Conservation (phyloP, 179 eudicot species). For the Nepenthes alata region DNA sequence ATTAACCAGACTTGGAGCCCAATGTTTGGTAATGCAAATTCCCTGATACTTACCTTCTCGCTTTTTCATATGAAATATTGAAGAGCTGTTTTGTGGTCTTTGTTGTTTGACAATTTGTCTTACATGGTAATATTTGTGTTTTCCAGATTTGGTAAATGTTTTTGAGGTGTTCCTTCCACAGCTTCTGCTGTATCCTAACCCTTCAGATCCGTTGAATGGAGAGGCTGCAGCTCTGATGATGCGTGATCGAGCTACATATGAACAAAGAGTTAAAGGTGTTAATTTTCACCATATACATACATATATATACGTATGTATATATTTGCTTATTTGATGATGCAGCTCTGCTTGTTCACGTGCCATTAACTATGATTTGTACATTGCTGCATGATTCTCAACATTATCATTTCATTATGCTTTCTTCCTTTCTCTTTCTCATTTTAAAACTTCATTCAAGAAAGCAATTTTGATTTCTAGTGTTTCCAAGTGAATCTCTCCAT, state of each 20-base stretch:
- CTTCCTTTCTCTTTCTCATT: too few relatives aligned
- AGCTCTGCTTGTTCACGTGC: too few relatives aligned
- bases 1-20: constrained; percentile 76
- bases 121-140: neutral
- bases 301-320: neutral
- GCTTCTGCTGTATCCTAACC: constrained; percentile 65
- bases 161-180: constrained; percentile 74
- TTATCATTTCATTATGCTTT: too few relatives aligned
- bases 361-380: too few relatives aligned
- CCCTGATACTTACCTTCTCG: constrained; percentile 2
- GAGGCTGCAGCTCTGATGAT: constrained; percentile 72
- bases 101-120: neutral
- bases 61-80: neutral
- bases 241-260: constrained; percentile 51
- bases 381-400: too few relatives aligned
- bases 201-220: constrained; percentile 59
- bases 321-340: neutral
- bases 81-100: too few relatives aligned
- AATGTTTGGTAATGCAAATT: constrained; percentile 44
- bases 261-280: constrained; percentile 54
- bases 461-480: too few relatives aligned
- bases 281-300: neutral
- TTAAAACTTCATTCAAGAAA: too few relatives aligned
- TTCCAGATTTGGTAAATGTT: constrained; percentile 50
- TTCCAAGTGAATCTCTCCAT: too few relatives aligned